A percentile compares a stretch with the other conserved stretches of the same genome.
These are phyloP conservation scores for Stromatinia cepivora DNA, from an alignment of 2,329 filamentous ascomycete genomes.

Conservation along the genomic window DNA sequence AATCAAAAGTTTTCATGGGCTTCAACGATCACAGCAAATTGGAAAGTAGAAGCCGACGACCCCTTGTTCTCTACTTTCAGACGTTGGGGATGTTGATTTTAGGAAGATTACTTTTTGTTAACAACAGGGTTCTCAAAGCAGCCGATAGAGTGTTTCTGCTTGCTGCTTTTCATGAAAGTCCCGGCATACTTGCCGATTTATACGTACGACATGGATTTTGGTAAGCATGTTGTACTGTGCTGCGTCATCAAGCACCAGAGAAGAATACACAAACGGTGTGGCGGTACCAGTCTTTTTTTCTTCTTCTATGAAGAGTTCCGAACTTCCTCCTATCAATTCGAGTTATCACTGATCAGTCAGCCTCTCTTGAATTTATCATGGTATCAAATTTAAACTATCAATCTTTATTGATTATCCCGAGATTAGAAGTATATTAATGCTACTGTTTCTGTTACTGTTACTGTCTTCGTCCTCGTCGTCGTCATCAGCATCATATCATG, in stretches of 20 bases:
- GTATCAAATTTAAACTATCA: not conserved
- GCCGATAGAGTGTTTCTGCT: constrained; percentile 19
- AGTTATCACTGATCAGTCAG: not conserved
- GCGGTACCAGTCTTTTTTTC: constrained; percentile 14
- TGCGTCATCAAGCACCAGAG: constrained; percentile 20
- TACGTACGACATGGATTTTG: constrained; percentile 16
- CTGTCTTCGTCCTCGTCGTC: not conserved
- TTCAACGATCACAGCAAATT: not conserved
- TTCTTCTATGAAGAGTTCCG: too few relatives aligned
- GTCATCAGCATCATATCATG: not conserved
- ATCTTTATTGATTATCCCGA: not conserved
- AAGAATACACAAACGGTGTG: constrained; percentile 22
- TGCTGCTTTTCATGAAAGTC: constrained; percentile 17
- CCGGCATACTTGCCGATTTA: constrained; percentile 23
- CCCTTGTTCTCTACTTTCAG: constrained; percentile 3
- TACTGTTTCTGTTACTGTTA: not conserved
- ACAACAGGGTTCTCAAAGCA: constrained; percentile 9
- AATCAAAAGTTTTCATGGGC: constrained; percentile 4
- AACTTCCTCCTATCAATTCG: not conserved
- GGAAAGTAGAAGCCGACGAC: constrained; percentile 2
- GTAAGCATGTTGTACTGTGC: constrained; percentile 17
- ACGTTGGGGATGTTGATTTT: not conserved
- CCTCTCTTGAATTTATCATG: not conserved
- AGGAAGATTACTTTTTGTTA: not conserved
- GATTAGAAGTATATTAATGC: not conserved